Conservation (phyloP, 2,329 filamentous ascomycete genomes). For the Lomentospora prolificans region DNA sequence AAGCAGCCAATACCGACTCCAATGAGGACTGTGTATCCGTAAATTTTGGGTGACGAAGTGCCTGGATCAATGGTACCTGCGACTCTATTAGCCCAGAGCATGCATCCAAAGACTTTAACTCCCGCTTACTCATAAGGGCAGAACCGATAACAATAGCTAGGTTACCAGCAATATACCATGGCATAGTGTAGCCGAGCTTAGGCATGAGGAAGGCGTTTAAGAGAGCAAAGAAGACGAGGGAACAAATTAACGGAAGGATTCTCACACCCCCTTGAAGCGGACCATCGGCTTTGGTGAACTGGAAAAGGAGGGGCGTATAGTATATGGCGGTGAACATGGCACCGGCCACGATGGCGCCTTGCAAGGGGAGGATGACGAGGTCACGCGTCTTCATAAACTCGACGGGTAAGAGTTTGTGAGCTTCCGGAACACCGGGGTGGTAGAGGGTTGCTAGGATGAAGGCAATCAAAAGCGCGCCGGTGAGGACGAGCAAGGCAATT, state of each 20-base stretch:
- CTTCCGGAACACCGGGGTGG: conserved; percentile 11
- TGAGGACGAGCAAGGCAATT: conserved; percentile 35
- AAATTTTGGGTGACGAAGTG: conserved; percentile 16
- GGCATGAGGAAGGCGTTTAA: conserved; percentile 25
- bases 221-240: conserved; percentile 24
- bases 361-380: conserved; percentile 3
- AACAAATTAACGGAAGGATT: conserved; percentile 29
- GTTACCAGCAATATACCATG: conserved; percentile 27
- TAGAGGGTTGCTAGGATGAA: conserved; percentile 25
- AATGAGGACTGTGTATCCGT: conserved; percentile 27
- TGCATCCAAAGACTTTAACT: neutral
- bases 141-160: conserved; percentile 22
- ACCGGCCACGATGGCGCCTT: conserved; percentile 13
- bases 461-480: conserved; percentile 27
- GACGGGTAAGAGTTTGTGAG: conserved; percentile 33
- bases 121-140: conserved; percentile 21
- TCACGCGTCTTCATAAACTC: conserved; percentile 26
- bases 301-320: conserved; percentile 40
- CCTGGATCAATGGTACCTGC: neutral
- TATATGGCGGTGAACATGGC: conserved; percentile 26
- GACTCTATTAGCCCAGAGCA: neutral
- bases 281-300: conserved; percentile 32
- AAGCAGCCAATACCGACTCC: conserved; percentile 28
- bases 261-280: conserved; percentile 28
- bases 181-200: conserved; percentile 26